phyloP scores from a whole-genome alignment of 495 filamentous ascomycete species.

The Penicillium atrosanguineum region DNA sequence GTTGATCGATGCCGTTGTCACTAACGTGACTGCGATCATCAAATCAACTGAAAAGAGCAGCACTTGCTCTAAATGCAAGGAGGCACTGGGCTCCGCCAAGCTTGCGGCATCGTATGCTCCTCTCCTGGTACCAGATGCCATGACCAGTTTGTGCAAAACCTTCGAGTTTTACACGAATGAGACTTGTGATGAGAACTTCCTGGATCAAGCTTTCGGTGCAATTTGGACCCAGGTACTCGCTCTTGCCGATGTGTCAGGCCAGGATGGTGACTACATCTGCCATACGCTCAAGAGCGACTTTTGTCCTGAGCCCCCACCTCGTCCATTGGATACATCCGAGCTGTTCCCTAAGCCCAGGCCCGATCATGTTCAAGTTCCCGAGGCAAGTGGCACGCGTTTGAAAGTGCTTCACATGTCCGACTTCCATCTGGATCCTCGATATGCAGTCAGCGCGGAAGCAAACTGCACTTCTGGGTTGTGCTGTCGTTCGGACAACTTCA shows the following conservation, averaged over 20 bases:
- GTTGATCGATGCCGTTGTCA: slow-evolving; percentile 36
- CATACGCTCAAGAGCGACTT: slow-evolving; percentile 44
- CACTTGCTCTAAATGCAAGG: slow-evolving; percentile 54
- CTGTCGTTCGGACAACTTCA: slow-evolving; percentile 47
- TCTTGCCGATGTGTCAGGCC: slow-evolving; percentile 51
- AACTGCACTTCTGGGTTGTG: slow-evolving; percentile 54
- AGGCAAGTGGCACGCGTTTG: slow-evolving; percentile 49
- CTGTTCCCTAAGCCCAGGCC: slow-evolving; percentile 59
- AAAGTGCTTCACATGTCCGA: slow-evolving; percentile 62
- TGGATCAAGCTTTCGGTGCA: slow-evolving; percentile 46
- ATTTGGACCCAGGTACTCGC: slow-evolving; percentile 58
- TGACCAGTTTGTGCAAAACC: slow-evolving; percentile 49
- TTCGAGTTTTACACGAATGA: slow-evolving; percentile 41
- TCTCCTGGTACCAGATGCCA: slow-evolving; percentile 43
- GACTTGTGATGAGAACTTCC: slow-evolving; percentile 46
- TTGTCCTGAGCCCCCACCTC: slow-evolving; percentile 45
- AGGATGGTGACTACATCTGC: slow-evolving; percentile 60
- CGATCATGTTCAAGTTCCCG: slow-evolving; percentile 35
- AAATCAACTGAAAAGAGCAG: slow-evolving; percentile 29
- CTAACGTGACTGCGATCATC: slow-evolving; percentile 48
- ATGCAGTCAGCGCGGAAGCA: slow-evolving; percentile 52
- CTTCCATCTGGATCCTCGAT: slow-evolving; percentile 59
- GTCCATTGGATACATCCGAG: slow-evolving; percentile 38
- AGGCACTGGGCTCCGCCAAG: slow-evolving; percentile 49
- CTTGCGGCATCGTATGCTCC: slow-evolving; percentile 49